Evolutionary conservation across 345 rosid genomes (phyloP), one percentile per base, ranked within the genome.

Genomic region (Streptanthus diversifolius): DNA sequence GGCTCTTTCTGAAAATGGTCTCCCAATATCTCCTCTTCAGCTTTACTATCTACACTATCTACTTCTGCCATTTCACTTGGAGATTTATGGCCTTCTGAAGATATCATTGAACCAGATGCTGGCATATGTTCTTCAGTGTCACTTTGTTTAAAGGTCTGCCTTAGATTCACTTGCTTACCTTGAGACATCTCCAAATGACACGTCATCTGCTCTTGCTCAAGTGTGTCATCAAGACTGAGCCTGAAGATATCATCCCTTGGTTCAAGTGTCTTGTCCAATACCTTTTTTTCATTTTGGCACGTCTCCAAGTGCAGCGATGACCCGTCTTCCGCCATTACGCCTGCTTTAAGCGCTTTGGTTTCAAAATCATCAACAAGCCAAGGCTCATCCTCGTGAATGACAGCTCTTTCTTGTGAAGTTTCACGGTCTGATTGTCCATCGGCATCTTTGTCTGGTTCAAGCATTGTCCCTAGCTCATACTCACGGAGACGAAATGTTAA

Each of bases 81-180:
- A 25, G 35, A 53, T 41, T 68, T 57, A 9, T 53, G 36, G 70
- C 35, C 59, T 37, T 54, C 71, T 58, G 68, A 64, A 57, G 58
- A 24, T 35, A 44, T 37, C 2, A 2, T 36, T 64, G 65, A 64
- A 64, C 41, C 12, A 36, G 32, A 56, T 55, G 6, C 33, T 63
- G 66, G 36, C 56, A 25, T 18, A 48, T 37, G 43, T 43, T 75
- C 64, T 35, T 69, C 59, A 37, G 52, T n/a, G 0, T 75, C 73
- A 21, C 65, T 43, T 37, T 80, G 63, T 61, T 74, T 78, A 21
- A 55, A 62, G 66, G 55, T 21, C 72, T 66, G 82, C 25, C 53
- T 36, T 36, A 70, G 80, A 66, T 21, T 75, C 57, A 76, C 84
- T 60, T 75, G 62, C 59, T 68, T 75, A 2, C 69, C 65, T 48